Conservation (phyloP, 192 early-diverging fungal genomes). For the Physocladia obscura region DNA sequence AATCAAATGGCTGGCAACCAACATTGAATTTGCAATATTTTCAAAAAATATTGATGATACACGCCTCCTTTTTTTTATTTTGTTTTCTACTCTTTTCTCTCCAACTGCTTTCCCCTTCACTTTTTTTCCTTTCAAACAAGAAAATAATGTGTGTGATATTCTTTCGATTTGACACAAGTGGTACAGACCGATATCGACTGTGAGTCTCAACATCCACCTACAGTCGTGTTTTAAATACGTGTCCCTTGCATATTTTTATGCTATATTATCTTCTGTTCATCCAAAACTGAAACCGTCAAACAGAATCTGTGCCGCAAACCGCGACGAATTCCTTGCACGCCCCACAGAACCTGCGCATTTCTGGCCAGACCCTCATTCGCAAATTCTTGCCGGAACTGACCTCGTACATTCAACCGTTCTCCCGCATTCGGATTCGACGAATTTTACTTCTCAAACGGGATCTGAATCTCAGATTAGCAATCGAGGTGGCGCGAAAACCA, state of each 20-base stretch:
- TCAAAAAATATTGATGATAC: background rate
- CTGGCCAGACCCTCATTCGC: constrained; percentile 19
- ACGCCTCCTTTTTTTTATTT: too few relatives aligned
- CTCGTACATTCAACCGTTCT: constrained; percentile 29
- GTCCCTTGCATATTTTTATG: background rate
- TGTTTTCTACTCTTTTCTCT: background rate
- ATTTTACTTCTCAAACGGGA: background rate
- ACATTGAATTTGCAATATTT: background rate
- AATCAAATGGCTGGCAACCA: background rate
- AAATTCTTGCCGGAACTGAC: constrained; percentile 41
- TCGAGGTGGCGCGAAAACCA: too few relatives aligned
- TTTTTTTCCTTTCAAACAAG: background rate
- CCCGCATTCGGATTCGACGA: constrained; percentile 1
- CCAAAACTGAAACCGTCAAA: too few relatives aligned
- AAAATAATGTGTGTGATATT: background rate
- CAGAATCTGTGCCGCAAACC: constrained; percentile 38
- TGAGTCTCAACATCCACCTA: background rate
- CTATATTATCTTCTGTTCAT: too few relatives aligned
- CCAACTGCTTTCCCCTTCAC: background rate
- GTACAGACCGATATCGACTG: background rate
- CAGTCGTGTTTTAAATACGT: background rate
- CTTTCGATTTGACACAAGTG: background rate
- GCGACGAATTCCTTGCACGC: constrained; percentile 44
- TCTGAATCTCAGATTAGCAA: background rate
- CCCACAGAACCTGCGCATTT: constrained; percentile 31